Percentiles rank a stretch among this genome's conserved stretches.
These are phyloP conservation scores for Clonostachys rosea DNA, from an alignment of 2,329 filamentous ascomycete genomes.

Conservation along the genomic window DNA sequence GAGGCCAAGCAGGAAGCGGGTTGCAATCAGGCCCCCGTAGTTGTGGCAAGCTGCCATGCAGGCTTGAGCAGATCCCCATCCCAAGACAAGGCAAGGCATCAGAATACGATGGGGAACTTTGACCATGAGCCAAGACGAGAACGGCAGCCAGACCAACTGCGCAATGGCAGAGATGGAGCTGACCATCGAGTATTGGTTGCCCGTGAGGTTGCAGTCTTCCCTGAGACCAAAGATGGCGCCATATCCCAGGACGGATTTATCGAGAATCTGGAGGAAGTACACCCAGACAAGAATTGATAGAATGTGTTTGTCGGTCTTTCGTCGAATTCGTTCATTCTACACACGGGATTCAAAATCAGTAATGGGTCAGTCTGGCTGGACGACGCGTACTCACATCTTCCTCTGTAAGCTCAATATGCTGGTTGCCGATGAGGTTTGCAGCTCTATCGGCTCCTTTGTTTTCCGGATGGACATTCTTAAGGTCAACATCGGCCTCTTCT, in stretches of 20 bases:
- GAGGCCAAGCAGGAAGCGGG: constrained; percentile 2
- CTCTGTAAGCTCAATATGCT: neutral
- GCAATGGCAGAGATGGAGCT: neutral
- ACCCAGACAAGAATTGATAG: neutral
- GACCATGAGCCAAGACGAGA: neutral
- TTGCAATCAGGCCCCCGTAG: constrained; percentile 15
- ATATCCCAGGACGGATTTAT: neutral
- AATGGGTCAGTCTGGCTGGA: neutral
- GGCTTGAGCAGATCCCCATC: constrained; percentile 1
- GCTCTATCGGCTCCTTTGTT: neutral
- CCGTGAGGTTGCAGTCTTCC: neutral
- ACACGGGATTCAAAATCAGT: neutral
- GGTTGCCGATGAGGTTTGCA: neutral
- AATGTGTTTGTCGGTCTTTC: neutral
- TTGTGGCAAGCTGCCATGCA: constrained; percentile 4
- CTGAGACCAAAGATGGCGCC: neutral
- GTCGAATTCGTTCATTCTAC: neutral
- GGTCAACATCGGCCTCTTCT: neutral
- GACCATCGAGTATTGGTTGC: neutral
- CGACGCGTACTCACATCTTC: neutral
- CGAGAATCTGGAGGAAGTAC: constrained; percentile 1
- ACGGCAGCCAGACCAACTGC: neutral
- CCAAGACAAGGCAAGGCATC: neutral
- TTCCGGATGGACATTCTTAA: neutral
- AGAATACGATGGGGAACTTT: neutral